Conservation (phyloP, 2,329 filamentous ascomycete species). For the Aurifilum marmelostoma region DNA sequence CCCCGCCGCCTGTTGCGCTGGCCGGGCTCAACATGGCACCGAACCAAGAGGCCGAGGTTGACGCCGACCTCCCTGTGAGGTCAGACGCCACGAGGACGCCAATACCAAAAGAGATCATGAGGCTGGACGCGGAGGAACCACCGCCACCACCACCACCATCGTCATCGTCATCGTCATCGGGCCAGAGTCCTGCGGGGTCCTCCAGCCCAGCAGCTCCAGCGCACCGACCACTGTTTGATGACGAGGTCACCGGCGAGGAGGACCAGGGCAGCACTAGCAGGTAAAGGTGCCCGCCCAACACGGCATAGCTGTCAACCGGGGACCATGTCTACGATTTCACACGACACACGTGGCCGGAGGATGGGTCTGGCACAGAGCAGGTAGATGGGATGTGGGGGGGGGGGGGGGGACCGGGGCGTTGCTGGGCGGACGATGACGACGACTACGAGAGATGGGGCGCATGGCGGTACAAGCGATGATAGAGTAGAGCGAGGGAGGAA, state of each 20-base stretch:
- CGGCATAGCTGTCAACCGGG: background rate
- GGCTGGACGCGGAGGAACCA: slow-evolving; percentile 6
- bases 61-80: slow-evolving; percentile 1
- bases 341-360: slow-evolving; percentile 14
- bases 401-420: background rate
- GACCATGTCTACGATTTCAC: slow-evolving; percentile 8
- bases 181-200: background rate
- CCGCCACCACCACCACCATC: no score
- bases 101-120: slow-evolving; percentile 12
- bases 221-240: background rate
- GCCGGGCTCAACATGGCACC: slow-evolving; percentile 28
- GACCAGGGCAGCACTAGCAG: background rate
- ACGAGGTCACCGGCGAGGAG: slow-evolving; percentile 3
- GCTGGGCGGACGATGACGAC: background rate
- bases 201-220: background rate
- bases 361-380: slow-evolving; percentile 5
- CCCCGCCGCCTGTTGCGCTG: slow-evolving; percentile 22
- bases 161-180: background rate
- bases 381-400: background rate
- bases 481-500: slow-evolving; percentile 11
- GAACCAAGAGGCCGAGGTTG: slow-evolving; percentile 18
- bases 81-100: slow-evolving; percentile 10
- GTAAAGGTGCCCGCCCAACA: background rate
- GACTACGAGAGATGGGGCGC: background rate
- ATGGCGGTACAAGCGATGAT: slow-evolving; percentile 2